These are phyloP conservation scores for Rhynchosporium agropyri DNA, from an alignment of 2,329 filamentous ascomycete genomes.

Conservation along the genomic window DNA sequence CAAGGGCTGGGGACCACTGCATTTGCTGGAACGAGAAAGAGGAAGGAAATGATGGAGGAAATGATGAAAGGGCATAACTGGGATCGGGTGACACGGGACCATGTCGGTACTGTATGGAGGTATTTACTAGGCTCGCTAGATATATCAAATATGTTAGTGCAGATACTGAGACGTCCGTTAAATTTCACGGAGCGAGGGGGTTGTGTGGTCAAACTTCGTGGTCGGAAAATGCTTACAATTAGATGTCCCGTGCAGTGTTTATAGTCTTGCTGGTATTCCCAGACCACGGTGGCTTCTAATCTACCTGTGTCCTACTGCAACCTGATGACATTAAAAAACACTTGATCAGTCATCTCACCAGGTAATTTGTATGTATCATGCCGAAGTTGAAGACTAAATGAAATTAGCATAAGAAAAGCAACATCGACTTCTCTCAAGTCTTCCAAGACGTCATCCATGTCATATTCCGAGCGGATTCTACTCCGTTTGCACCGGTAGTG, in stretches of 20 bases:
- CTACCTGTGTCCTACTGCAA: too few species aligned
- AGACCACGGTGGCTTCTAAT: too few species aligned
- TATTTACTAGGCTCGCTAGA: neutral
- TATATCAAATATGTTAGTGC: neutral
- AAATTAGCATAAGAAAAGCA: neutral
- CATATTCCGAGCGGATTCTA: constrained; percentile 6
- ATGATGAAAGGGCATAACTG: neutral
- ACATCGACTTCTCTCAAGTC: neutral
- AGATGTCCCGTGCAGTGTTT: too few species aligned
- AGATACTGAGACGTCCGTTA: constrained; percentile 13
- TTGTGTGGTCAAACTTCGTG: too few species aligned
- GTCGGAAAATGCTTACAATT: too few species aligned
- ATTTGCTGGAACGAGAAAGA: neutral
- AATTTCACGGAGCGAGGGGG: constrained; percentile 1
- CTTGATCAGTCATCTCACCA: too few species aligned
- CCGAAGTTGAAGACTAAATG: too few species aligned
- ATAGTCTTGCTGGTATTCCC: too few species aligned
- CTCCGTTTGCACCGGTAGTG: too few species aligned
- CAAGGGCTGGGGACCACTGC: neutral
- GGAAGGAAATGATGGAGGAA: neutral
- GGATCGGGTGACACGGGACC: neutral
- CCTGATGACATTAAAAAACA: too few species aligned
- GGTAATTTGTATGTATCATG: too few species aligned
- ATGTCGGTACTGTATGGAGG: constrained; percentile 5
- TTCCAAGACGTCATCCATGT: neutral